These are phyloP conservation scores for Clavulina sp. DNA, from an alignment of 768 basidiomycete genomes.

Conservation along the genomic window DNA sequence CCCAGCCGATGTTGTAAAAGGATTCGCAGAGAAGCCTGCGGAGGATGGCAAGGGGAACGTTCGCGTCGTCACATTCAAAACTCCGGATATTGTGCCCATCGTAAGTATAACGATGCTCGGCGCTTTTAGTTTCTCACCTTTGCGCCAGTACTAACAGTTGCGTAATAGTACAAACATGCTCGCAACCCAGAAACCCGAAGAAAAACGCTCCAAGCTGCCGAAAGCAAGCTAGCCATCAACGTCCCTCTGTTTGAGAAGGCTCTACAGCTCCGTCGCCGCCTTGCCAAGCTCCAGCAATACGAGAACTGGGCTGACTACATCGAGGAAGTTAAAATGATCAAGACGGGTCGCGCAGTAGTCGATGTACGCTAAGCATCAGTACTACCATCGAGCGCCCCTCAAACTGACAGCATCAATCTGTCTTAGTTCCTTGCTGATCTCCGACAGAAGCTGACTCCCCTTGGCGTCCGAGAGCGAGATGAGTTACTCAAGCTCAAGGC, in stretches of 20 bases:
- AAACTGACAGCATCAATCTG: background rate
- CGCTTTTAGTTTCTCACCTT: background rate
- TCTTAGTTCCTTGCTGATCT: conserved; percentile 62
- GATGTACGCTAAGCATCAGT: conserved; percentile 25
- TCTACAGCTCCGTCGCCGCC: conserved; percentile 50
- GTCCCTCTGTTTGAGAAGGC: conserved; percentile 50
- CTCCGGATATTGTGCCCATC: conserved; percentile 64
- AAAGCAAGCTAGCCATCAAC: conserved; percentile 50
- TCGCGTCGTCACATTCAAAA: conserved; percentile 65
- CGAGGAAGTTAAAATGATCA: conserved; percentile 78
- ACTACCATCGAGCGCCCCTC: conserved; percentile 7
- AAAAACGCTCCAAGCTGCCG: conserved; percentile 46
- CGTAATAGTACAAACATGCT: conserved; percentile 58
- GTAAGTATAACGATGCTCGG: conserved; percentile 23
- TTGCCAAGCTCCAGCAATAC: conserved; percentile 52
- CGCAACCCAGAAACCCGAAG: conserved; percentile 50
- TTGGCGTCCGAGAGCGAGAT: conserved; percentile 43
- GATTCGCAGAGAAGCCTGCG: conserved; percentile 50
- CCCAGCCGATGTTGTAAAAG: conserved; percentile 59
- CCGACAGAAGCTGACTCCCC: conserved; percentile 50
- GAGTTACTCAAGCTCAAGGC: conserved; percentile 56
- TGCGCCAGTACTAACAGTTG: background rate
- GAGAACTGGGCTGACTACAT: conserved; percentile 70
- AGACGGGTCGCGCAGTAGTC: conserved; percentile 41
- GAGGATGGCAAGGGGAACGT: conserved; percentile 30